Base-by-base conservation (phyloP, 805 yeast species). In the Tetrapisispora fleetii region DNA sequence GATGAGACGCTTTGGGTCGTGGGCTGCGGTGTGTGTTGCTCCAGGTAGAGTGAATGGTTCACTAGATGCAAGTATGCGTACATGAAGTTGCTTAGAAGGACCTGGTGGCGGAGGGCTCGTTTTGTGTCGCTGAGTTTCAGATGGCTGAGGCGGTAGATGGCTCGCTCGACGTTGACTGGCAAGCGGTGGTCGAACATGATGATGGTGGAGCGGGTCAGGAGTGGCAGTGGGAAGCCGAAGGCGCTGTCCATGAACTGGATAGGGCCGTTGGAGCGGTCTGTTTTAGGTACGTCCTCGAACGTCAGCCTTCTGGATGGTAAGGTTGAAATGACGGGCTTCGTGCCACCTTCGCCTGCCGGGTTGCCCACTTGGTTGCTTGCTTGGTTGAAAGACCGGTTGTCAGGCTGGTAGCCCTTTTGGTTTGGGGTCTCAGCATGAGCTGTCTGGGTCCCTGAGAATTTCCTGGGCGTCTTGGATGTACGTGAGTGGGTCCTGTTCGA, bases 151-250 rank as follows among this genome's bases (percentile, higher is more conserved):
- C 99, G 72, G 66, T 93, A 93, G 46, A 93, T 85, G 0, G 99
- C 99, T 38, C 99, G 75, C 66, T 93, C 99, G 40, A 93, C 95
- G 65, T 91, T 96, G 42, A 93, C 81, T 0, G 98, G 97, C 64
- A 86, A 85, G 53, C 99, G 73, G 58, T 83, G 81, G 61, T 85
- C 91, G 50, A 85, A 71, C 95, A 85, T 85, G 18, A 84, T 76
- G 37, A 85, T 70, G 0, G 93, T 85, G 1, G 91, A 82, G 28
- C 75, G 76, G 0, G 91, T 81, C 17, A 87, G 77, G 36, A 89
- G 88, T 1, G 95, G 95, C 48, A 85, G 67, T 7, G 95, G 95
- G 66, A 85, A 85, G 3, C 95, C 95, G 68, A 85, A 85, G 2
- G 95, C 91, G 27, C 91, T 83, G 55, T 85, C 95, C 3, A 86